phyloP scores from a whole-genome alignment of 306 rosid species.

The Rosa lucieae region DNA sequence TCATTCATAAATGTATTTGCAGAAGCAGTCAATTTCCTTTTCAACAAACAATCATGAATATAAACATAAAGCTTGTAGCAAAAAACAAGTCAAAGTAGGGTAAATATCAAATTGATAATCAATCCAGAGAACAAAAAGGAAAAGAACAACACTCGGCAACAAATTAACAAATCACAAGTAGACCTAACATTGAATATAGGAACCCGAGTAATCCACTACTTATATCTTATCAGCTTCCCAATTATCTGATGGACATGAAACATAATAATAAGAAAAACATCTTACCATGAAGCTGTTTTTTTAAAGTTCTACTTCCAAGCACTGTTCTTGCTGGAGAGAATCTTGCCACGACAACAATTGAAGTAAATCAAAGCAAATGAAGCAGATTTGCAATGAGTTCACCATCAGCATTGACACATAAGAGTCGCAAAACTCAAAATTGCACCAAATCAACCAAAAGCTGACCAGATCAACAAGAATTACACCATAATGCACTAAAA shows the following conservation, averaged over 20 bases:
- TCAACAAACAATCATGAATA: too few relatives aligned
- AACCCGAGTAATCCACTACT: not conserved
- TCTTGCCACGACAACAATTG: not conserved
- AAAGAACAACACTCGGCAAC: constrained; percentile 28
- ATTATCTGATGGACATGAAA: constrained; percentile 14
- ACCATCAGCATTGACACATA: constrained; percentile 33
- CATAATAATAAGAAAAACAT: too few relatives aligned
- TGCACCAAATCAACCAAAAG: constrained; percentile 32
- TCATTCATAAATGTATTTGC: too few relatives aligned
- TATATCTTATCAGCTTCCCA: constrained; percentile 99
- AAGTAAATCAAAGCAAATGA: constrained; percentile 22
- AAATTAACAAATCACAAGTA: constrained; percentile 1
- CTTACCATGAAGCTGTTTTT: too few relatives aligned
- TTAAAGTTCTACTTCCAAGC: too few relatives aligned
- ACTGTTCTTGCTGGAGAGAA: too few relatives aligned
- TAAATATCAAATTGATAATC: too few relatives aligned
- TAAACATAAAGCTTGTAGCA: too few relatives aligned
- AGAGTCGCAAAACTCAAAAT: constrained; percentile 2
- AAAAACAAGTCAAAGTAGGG: too few relatives aligned
- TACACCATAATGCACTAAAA: constrained; percentile 30
- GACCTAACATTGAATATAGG: not conserved
- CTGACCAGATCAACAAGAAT: constrained; percentile 28
- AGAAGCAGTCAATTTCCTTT: too few relatives aligned
- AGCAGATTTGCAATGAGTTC: constrained; percentile 12
- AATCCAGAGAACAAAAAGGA: too few relatives aligned